phyloP scores from a whole-genome alignment of 345 rosid genomes.

The Hevea brasiliensis region DNA sequence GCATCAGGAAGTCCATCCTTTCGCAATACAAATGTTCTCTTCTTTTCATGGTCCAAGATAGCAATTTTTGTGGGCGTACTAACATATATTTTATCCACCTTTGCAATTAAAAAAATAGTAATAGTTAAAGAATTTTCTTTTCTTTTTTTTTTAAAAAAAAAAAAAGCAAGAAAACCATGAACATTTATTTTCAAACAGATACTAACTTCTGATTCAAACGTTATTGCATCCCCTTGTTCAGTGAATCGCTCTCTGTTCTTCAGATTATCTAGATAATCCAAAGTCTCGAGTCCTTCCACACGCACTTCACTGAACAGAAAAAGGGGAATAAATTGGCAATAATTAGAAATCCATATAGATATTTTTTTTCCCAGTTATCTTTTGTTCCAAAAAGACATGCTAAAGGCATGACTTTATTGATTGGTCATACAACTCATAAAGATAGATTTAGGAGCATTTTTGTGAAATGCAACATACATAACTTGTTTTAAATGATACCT shows the following conservation, averaged over 20 bases:
- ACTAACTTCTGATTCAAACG: constrained; percentile 63
- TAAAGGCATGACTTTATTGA: no score
- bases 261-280: constrained; percentile 40
- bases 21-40: constrained; percentile 36
- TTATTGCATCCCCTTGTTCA: constrained; percentile 65
- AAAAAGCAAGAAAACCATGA: not conserved
- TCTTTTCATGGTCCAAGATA: constrained; percentile 37
- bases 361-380: no score
- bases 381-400: no score
- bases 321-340: no score
- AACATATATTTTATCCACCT: constrained; percentile 80
- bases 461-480: no score
- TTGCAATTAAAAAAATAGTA: not conserved
- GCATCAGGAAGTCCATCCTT: constrained; percentile 41
- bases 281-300: constrained; percentile 22
- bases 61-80: constrained; percentile 61
- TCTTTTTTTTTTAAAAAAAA: no score
- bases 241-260: constrained; percentile 53
- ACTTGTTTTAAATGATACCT: no score
- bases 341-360: no score
- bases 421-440: no score
- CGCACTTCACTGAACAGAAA: no score
- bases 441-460: no score
- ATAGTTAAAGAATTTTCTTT: no score
- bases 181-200: not conserved